These are phyloP conservation scores for Phanerodontia chrysosporium DNA, from an alignment of 768 basidiomycete genomes.

Conservation along the genomic window DNA sequence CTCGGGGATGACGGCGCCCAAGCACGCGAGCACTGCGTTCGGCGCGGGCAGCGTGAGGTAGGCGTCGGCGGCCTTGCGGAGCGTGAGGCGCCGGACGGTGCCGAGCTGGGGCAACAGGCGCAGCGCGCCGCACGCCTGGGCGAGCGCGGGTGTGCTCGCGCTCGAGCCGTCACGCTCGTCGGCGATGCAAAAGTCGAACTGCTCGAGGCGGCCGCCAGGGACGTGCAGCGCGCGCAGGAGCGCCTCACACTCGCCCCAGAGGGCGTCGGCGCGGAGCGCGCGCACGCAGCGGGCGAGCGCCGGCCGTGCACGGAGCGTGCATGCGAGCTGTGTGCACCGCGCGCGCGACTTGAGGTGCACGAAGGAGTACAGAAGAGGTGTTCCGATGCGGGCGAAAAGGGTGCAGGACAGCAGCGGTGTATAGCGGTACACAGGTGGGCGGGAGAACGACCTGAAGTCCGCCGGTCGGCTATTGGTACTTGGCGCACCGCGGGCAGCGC, in stretches of 20 bases:
- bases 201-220: conserved; percentile 26
- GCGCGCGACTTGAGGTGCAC: conserved; percentile 38
- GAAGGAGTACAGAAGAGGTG: conserved; percentile 54
- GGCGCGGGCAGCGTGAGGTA: conserved; percentile 54
- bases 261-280: conserved; percentile 35
- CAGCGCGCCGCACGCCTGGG: conserved; percentile 38
- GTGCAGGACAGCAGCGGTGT: conserved; percentile 49
- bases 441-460: conserved; percentile 10
- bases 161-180: neutral
- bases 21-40: conserved; percentile 38
- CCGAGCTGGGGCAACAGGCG: conserved; percentile 20
- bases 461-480: neutral
- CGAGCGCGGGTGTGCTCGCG: conserved; percentile 2
- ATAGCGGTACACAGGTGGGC: conserved; percentile 16
- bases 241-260: conserved; percentile 37
- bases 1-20: conserved; percentile 39
- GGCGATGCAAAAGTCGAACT: conserved; percentile 37
- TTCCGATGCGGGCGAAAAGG: conserved; percentile 50
- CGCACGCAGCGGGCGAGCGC: conserved; percentile 37
- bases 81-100: conserved; percentile 40
- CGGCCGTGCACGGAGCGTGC: conserved; percentile 39
- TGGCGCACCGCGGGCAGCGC: neutral
- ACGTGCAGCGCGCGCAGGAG: conserved; percentile 28
- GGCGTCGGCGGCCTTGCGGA: conserved; percentile 45
- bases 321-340: conserved; percentile 39